phyloP scores from a whole-genome alignment of 2,329 filamentous ascomycete genomes.

The Sporothrix mexicana region DNA sequence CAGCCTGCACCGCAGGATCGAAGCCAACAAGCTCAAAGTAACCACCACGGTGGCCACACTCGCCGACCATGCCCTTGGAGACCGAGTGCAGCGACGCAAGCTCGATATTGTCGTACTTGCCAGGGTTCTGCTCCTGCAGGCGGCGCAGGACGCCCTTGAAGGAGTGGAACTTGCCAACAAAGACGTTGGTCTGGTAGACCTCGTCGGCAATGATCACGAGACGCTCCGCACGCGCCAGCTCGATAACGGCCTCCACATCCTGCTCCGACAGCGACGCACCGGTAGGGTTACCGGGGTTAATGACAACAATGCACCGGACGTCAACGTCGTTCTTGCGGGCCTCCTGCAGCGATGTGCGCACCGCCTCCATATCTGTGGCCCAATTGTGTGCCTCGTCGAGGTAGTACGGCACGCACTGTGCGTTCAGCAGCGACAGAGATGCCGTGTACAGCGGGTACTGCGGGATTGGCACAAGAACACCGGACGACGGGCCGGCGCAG shows the following conservation, averaged over 20 bases:
- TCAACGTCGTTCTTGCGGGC: constrained; percentile 80
- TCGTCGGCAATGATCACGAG: constrained; percentile 94
- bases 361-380: constrained; percentile 84
- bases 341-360: constrained; percentile 74
- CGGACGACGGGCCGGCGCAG: constrained; percentile 75
- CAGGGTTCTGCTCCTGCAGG: constrained; percentile 75
- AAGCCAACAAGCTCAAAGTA: constrained; percentile 98
- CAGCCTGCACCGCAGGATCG: constrained; percentile 79
- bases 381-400: constrained; percentile 85
- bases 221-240: constrained; percentile 82
- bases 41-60: constrained; percentile 95
- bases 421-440: constrained; percentile 83
- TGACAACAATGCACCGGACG: constrained; percentile 91
- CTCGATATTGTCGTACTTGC: constrained; percentile 83
- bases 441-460: constrained; percentile 99
- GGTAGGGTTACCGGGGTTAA: constrained; percentile 98
- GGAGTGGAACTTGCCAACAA: constrained; percentile 89
- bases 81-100: constrained; percentile 90
- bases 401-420: constrained; percentile 88
- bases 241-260: constrained; percentile 83
- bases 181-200: constrained; percentile 99
- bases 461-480: constrained; percentile 91
- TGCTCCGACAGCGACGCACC: constrained; percentile 80
- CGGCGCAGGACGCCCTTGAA: constrained; percentile 90
- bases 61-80: constrained; percentile 98